phyloP scores from a whole-genome alignment of 257 asterid species.

The Solanum paucissectum region DNA sequence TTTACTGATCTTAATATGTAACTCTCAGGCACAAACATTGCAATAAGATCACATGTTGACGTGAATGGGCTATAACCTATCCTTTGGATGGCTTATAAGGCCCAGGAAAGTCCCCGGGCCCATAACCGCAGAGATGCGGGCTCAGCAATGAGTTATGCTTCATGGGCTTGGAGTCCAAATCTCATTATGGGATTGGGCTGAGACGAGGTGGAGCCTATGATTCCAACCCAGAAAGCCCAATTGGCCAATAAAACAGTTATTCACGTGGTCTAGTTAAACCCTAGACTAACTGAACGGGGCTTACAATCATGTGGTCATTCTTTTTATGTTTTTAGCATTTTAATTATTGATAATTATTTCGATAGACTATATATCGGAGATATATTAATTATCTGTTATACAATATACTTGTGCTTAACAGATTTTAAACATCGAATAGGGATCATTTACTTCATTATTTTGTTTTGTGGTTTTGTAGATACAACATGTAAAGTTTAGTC shows the following conservation, averaged over 20 bases:
- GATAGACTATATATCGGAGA: background rate
- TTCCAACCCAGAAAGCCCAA: background rate
- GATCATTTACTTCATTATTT: background rate
- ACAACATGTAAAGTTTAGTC: background rate
- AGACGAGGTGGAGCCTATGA: background rate
- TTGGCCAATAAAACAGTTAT: background rate
- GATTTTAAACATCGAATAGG: background rate
- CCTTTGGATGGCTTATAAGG: background rate
- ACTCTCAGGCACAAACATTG: fast-evolving
- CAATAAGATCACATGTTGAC: background rate
- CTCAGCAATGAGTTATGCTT: background rate
- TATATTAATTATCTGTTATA: background rate
- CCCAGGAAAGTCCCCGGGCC: background rate
- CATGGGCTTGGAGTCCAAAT: background rate
- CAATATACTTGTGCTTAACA: background rate
- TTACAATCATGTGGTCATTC: background rate
- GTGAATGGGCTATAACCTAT: background rate
- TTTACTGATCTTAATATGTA: background rate
- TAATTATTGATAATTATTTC: background rate
- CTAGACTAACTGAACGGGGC: background rate
- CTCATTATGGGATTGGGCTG: background rate
- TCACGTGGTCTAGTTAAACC: background rate
- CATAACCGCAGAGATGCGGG: background rate
- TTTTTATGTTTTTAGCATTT: background rate
- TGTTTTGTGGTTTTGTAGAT: background rate